Base-by-base conservation (phyloP, 1,284 basidiomycete species). In the Leccinum subrobustum region DNA sequence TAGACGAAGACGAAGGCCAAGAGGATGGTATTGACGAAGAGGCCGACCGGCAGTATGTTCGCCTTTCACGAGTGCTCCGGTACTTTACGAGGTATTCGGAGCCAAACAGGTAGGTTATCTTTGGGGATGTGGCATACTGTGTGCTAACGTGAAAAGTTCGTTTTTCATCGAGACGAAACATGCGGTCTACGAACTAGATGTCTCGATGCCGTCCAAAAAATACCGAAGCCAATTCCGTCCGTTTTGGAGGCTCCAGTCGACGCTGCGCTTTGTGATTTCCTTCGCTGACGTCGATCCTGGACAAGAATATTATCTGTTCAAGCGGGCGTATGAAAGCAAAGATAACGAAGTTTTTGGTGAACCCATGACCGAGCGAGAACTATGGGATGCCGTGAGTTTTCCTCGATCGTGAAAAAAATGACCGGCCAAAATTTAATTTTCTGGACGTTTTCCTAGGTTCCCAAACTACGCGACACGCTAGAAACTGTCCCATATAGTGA, bases 101-200 rank as follows among this genome's bases (percentile, higher is more conserved):
- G 16, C 52, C 48, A 1, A 60, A 77, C 73, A 72, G 74, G 86
- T 81, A 58, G 56, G 78, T 56, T 55, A 31, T 52, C 57, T 37
- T 59, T 23, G 27, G 9, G 48, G 50, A 51, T 51, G 54, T 6
- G 56, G 56, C 8, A 11, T 31, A 12, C 35, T 35, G 25, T 33
- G 42, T 35, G 20, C 9, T 54, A 37, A 59, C 20, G 42, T 42
- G 25, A 12, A 57, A 27, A 47, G 89, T n/a, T 81, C 85, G 1
- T 69, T 89, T 8, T 87, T 78, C 58, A 76, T 91, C 12, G 81
- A 88, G 65, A 89, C 89, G 0, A 64, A 77, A 27, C 78, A 76
- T 60, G 85, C 85, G 0, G 85, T 82, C 78, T 91, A 90, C 67
- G 80, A 83, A 31, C 72, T 91, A 20, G 72, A 75, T 12, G 66